Conservation (phyloP, 106 monocot species). For the Acorus calamus region DNA sequence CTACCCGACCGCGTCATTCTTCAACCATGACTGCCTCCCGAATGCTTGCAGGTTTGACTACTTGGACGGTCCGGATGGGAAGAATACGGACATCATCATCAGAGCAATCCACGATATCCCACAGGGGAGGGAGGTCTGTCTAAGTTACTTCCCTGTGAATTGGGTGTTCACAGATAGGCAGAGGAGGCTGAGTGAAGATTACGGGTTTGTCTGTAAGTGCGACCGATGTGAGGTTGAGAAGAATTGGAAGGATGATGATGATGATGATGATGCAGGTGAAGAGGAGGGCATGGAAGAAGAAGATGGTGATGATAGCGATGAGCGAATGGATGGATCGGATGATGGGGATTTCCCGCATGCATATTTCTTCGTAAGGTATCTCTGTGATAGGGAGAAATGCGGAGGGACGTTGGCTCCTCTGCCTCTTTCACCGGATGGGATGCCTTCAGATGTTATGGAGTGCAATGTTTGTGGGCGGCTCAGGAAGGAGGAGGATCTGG, state of each 20-base stretch:
- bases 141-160: slow-evolving; percentile 83
- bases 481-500: slow-evolving; percentile 25
- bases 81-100: slow-evolving; percentile 44
- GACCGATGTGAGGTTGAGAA: slow-evolving; percentile 75
- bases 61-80: slow-evolving; percentile 20
- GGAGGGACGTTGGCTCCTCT: slow-evolving; percentile 85
- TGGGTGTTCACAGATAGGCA: slow-evolving; percentile 71
- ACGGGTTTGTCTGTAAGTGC: slow-evolving; percentile 72
- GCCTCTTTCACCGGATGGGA: slow-evolving; percentile 41
- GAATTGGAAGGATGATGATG: slow-evolving; percentile 69
- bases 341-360: slow-evolving; percentile 65
- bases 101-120: slow-evolving; percentile 72
- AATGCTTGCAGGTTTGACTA: slow-evolving; percentile 91
- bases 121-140: slow-evolving; percentile 73
- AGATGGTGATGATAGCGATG: slow-evolving; percentile 17
- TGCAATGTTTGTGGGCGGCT: slow-evolving; percentile 76
- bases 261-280: slow-evolving; percentile 8
- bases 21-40: slow-evolving; percentile 91
- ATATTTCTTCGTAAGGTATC: slow-evolving; percentile 68
- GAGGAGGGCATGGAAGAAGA: slow-evolving; percentile 13
- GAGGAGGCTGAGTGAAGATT: slow-evolving; percentile 57
- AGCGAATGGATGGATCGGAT: neutral
- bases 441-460: slow-evolving; percentile 47
- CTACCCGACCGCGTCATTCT: slow-evolving; percentile 59
- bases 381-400: slow-evolving; percentile 62